Evolutionary conservation across 2,329 filamentous ascomycete species (phyloP).

Genomic region (Didymella exigua): DNA sequence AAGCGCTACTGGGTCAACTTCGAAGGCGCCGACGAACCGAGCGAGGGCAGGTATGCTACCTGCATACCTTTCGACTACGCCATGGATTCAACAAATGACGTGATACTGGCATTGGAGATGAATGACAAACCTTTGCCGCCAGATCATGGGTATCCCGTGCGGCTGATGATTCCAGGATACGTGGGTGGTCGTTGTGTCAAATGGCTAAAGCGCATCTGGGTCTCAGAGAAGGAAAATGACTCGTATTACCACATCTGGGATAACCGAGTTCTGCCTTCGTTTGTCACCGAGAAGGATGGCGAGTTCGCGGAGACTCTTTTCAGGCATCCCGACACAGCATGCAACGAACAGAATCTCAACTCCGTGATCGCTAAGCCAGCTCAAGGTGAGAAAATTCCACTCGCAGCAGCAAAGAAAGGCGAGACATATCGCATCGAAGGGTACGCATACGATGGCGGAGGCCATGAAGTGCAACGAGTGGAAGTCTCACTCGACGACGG

Average conservation of each 20-base stretch:
- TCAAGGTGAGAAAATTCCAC: constrained; percentile 48
- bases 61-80: constrained; percentile 49
- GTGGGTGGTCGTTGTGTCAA: constrained; percentile 59
- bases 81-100: constrained; percentile 18
- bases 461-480: constrained; percentile 57
- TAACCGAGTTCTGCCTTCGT: constrained; percentile 61
- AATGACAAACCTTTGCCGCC: constrained; percentile 52
- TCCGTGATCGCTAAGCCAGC: constrained; percentile 58
- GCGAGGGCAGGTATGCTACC: constrained; percentile 58
- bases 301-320: constrained; percentile 56
- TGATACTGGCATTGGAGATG: constrained; percentile 46
- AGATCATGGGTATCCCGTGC: constrained; percentile 57
- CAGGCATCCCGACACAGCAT: constrained; percentile 54
- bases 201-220: constrained; percentile 59
- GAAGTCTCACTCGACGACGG: constrained; percentile 59
- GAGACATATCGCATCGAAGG: constrained; percentile 55
- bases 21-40: constrained; percentile 56
- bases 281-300: constrained; percentile 57
- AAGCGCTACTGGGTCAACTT: constrained; percentile 56
- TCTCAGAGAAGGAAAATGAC: constrained; percentile 54
- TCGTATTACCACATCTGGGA: constrained; percentile 62
- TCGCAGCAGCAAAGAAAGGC: constrained; percentile 48
- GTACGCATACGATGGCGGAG: constrained; percentile 59
- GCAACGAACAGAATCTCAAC: constrained; percentile 58
- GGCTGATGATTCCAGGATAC: constrained; percentile 56